Evolutionary conservation across 1,284 basidiomycete genomes (phyloP), one percentile per base, ranked within the genome.

Genomic region (Apiotrichum porosum): DNA sequence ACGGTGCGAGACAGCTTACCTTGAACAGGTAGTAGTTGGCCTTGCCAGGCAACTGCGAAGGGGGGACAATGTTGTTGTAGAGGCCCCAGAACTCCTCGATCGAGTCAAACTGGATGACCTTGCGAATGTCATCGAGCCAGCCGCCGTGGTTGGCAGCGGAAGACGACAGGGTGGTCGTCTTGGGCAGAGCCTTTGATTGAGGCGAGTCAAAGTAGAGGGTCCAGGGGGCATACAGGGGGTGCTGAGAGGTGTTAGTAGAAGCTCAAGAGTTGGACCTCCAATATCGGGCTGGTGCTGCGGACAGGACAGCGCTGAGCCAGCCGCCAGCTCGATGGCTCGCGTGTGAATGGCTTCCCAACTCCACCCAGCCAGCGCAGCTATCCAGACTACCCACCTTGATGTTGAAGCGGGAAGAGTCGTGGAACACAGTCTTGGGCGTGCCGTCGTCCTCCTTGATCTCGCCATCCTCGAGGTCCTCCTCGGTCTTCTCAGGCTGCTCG

Each of bases 21-120:
- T 97, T 97, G 84, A 98, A 98, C 52, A 98, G 80, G 77, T 98
- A 98, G 75, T 98, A 98, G 73, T 98, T 98, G 31, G 93, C 91
- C 77, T 93, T 97, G 74, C 85, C 84, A 31, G 91, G 91, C 61
- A 98, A 78, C 65, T 85, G 82, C 19, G 90, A 93, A n/a, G 94
- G 95, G 17, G 92, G 88, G 26, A 98, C 85, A 63, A 98, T 93
- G 76, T 97, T 97, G 77, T 97, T 95, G 78, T 97, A 95, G 55
- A 97, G 76, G 84, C 92, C 91, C 93, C 93, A 97, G 74, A 97
- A 97, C 73, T 95, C 92, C 75, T 97, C 92, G 22, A 97, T 91
- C 54, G 85, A 89, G 68, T 93, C 86, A 66, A 97, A 93, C 56
- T 80, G 83, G 66, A 95, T 90, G 47, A 97, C 89, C 53, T 86